A percentile compares a stretch with the other conserved stretches of the same genome.
Conservation (phyloP, 2,329 filamentous ascomycete species). For the Alternaria triticimaculans region DNA sequence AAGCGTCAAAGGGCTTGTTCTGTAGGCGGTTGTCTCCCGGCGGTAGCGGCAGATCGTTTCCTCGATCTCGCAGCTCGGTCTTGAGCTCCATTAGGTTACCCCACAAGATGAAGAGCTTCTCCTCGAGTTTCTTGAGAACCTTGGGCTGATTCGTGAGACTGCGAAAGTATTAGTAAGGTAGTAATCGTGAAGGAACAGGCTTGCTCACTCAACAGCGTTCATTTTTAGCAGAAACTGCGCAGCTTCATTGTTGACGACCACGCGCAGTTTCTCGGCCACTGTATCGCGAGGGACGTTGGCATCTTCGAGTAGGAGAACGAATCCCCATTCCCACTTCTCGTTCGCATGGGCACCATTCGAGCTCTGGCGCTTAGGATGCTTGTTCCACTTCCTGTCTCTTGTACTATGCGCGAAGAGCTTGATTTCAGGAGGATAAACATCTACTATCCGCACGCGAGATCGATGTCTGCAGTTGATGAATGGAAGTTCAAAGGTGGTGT, state of each 20-base stretch:
- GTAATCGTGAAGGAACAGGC: not conserved
- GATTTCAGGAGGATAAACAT: conserved; percentile 75
- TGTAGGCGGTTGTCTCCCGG: conserved; percentile 35
- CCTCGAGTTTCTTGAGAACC: conserved; percentile 63
- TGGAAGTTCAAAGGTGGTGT: conserved; percentile 62
- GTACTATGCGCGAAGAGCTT: conserved; percentile 70
- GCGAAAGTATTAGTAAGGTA: conserved; percentile 11
- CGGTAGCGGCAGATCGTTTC: conserved; percentile 31
- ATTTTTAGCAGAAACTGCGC: conserved; percentile 64
- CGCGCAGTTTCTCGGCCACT: conserved; percentile 60
- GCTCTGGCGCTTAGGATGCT: conserved; percentile 48
- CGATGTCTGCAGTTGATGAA: conserved; percentile 78
- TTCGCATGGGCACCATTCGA: conserved; percentile 43
- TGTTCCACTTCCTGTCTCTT: conserved; percentile 43
- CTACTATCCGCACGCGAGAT: conserved; percentile 75
- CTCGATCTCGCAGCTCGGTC: conserved; percentile 67
- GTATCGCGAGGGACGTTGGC: conserved; percentile 50
- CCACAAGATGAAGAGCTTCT: conserved; percentile 82
- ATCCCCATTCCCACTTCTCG: conserved; percentile 81
- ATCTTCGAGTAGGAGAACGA: conserved; percentile 80
- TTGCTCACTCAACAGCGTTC: conserved; percentile 61
- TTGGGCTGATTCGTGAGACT: conserved; percentile 64
- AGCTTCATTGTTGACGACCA: conserved; percentile 65
- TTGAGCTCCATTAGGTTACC: conserved; percentile 67
- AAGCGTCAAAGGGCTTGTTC: conserved; percentile 53